Evolutionary conservation across 2,329 filamentous ascomycete genomes (phyloP), one percentile per base, ranked within the genome.

Genomic region (Fusarium sp.): DNA sequence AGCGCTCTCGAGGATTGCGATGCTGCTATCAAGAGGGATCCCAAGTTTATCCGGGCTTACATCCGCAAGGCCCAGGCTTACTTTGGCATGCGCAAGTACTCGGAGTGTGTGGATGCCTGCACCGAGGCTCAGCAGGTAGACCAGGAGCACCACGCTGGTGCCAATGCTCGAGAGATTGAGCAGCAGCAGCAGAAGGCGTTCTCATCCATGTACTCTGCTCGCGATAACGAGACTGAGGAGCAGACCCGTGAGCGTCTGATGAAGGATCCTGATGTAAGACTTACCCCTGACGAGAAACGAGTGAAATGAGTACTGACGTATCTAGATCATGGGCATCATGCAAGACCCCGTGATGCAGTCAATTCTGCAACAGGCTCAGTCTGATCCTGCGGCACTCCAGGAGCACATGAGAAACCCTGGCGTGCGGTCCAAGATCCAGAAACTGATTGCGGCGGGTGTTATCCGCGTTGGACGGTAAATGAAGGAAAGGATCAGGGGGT

Each of bases 41-140:
- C 91, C 62, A 91, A 90, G 77, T 99, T 99, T 81, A 95, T 98
- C 82, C 90, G 95, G 61, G 96, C 96, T 7, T 98, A 98, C 81
- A 91, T 99, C 75, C 91, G 96, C 79, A 98, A 97, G 85, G 94
- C 94, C 0, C 94, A 98, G 83, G 93, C 93, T 42, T 93, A 95
- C 80, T 93, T 96, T 73, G 93, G 93, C 75, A 99, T 99, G 96
- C 93, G 96, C 80, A 95, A 99, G 81, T 98, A 97, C 85, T 97
- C 91, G 80, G 95, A 94, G 80, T 96, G 92, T 77, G 85, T 98
- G 63, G 96, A 99, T 77, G 91, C 91, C 7, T 97, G 94, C 83
- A 88, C 88, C 38, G 92, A 93, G 78, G 96, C 96, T 1, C 84
- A 86, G 8, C 86, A 89, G 73, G 87, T 96, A 65, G 96, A 99